These are phyloP conservation scores for Fusarium euwallaceae DNA, from an alignment of 2,329 filamentous ascomycete genomes.

Conservation along the genomic window DNA sequence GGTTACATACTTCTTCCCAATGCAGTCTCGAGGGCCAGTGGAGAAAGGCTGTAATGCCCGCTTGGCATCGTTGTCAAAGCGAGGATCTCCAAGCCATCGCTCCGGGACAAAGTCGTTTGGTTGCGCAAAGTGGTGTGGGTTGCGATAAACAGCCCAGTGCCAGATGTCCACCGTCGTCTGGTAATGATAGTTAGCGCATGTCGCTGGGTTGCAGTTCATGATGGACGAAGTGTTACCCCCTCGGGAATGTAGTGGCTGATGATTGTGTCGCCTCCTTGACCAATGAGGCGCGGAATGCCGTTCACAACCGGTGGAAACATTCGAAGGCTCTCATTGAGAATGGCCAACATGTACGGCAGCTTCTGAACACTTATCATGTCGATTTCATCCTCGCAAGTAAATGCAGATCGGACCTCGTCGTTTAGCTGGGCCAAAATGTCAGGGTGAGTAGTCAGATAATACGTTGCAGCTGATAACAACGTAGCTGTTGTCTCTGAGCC, in stretches of 20 bases:
- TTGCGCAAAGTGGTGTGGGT: conserved; percentile 22
- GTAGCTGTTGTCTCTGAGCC: conserved; percentile 54
- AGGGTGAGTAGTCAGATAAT: conserved; percentile 46
- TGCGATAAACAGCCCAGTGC: conserved; percentile 28
- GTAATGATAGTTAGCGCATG: not conserved
- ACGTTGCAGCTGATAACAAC: conserved; percentile 45
- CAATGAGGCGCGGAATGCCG: conserved; percentile 36
- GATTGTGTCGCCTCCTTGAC: conserved; percentile 47
- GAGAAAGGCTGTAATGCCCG: conserved; percentile 62
- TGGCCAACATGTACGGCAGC: conserved; percentile 50
- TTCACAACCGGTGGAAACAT: conserved; percentile 38
- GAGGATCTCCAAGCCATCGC: conserved; percentile 32
- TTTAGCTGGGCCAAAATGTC: conserved; percentile 44
- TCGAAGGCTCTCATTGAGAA: conserved; percentile 57
- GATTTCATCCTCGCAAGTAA: conserved; percentile 55
- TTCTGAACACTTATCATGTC: conserved; percentile 31
- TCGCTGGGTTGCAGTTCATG: too few species aligned
- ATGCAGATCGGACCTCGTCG: conserved; percentile 56
- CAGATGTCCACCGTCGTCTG: conserved; percentile 23
- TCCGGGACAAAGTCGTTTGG: conserved; percentile 23
- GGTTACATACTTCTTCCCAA: conserved; percentile 59
- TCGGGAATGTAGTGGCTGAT: conserved; percentile 48
- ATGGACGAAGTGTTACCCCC: conserved; percentile 35
- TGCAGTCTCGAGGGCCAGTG: conserved; percentile 62
- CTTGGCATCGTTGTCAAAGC: conserved; percentile 55